Evolutionary conservation across 1,284 basidiomycete species (phyloP), one percentile per base, ranked within the genome.

Genomic region (Boletus mariae): DNA sequence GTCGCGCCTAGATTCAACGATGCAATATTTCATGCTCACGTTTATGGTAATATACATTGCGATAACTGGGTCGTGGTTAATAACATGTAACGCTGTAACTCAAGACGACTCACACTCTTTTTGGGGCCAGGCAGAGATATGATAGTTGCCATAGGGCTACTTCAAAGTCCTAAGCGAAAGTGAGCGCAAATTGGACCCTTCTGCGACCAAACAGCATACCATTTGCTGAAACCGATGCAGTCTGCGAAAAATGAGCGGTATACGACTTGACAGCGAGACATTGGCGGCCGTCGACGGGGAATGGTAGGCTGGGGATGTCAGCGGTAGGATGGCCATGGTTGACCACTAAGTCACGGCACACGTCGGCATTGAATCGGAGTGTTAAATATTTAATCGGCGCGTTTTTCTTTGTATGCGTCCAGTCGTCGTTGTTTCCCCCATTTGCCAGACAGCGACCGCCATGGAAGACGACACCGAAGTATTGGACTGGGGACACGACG

Each of bases 141-240:
- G 90, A 92, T 55, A 97, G 72, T 68, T 96, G 92, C 92, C 93
- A 96, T 44, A 90, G 88, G 23, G 94, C 94, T 52, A 95, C 75
- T 71, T 97, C 94, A 72, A 97, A 96, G 71, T 97, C 94, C 93
- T 96, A 69, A 1, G 25, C 20, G n/a, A 23, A 26, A 31, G 10
- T 61, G 17, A 59, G 53, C 31, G 7, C 12, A 28, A 1, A n/a
- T 11, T 5, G 11, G 3, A 25, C 13, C 2, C 1, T 3, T 15
- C 23, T 13, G 8, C 13, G 2, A 23, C 23, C 17, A 35, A 9
- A 12, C 4, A 2, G 38, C 80, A 45, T 59, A 89, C 92, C 92
- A 94, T 94, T 68, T 92, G 87, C 54, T 90, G 87, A 62, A 93
- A 88, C 57, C 89, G 82, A 61, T 86, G 81, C 55, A 94, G 67